Base-by-base conservation (phyloP, 1,284 basidiomycete species). In the Wallemia mellicola region DNA sequence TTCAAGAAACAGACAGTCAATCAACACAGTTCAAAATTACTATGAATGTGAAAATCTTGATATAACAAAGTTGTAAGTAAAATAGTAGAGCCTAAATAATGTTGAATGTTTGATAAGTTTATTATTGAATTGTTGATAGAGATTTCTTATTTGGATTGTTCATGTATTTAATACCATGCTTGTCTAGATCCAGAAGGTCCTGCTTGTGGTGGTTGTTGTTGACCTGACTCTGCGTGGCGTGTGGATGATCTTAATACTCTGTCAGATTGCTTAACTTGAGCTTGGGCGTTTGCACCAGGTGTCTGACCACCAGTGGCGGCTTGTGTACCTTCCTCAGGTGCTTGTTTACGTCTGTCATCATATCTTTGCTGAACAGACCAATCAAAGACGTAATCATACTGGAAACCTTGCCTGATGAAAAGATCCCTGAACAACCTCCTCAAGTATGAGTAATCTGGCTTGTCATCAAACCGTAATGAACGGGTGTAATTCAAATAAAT, bases 401-500 rank as follows among this genome's bases (percentile, higher is more conserved):
- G 87, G 75, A 86, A 92, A 60, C 89, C 89, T 70, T 95, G 89
- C 59, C 91, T 83, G 61, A 94, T 86, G 65, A 95, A 95, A 61
- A 95, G 78, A 71, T 95, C 89, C 59, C 89, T 82, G 86, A 95
- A 95, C 63, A 95, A 79, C 75, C 95, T 95, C 74, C 91, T 84
- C 11, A 95, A 78, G 75, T 95, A 95, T 2, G 86, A 91, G 72
- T 95, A 95, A 73, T 95, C 91, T 24, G 88, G 88, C 75, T 91
- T 95, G 77, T 95, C 91, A 68, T 95, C 89, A 71, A 95, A 95
- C 66, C 89, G 85, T 62, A 95, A 81, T 58, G 88, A 88, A 63
- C 91, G 85, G 64, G 86, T 89, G 74, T 94, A 95, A 75, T 94
- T 95, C 67, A 95, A 75, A 78, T 94, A 95, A 66, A 94, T 92